phyloP scores from a whole-genome alignment of 1,284 basidiomycete species.

The Apiotrichum laibachii region DNA sequence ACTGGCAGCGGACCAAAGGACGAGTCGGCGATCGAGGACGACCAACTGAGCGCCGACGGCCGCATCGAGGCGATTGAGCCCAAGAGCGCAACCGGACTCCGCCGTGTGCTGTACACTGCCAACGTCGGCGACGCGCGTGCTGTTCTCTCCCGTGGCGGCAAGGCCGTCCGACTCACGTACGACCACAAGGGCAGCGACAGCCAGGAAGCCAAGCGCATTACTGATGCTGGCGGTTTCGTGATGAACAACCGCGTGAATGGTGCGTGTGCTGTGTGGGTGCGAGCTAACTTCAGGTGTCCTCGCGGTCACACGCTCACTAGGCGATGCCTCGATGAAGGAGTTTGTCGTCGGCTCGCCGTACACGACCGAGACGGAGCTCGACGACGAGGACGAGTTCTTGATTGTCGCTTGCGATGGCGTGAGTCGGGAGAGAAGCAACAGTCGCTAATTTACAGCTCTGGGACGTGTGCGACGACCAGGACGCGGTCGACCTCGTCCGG shows the following conservation, averaged over 20 bases:
- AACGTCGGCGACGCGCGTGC: conserved; percentile 73
- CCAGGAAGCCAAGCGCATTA: conserved; percentile 96
- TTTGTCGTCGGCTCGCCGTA: conserved; percentile 98
- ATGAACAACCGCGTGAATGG: conserved; percentile 97
- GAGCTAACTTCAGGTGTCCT: conserved; percentile 61
- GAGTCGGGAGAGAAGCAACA: conserved; percentile 46
- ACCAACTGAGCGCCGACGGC: conserved; percentile 31
- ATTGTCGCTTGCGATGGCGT: conserved; percentile 98
- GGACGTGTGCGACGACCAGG: conserved; percentile 93
- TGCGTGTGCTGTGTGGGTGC: conserved; percentile 30
- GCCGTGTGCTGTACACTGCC: conserved; percentile 87
- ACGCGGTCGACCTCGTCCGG: conserved; percentile 81
- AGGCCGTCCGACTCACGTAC: conserved; percentile 90
- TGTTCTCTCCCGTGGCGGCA: conserved; percentile 66
- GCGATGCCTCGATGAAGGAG: conserved; percentile 98
- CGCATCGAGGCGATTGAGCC: conserved; percentile 49
- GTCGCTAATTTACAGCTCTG: conserved; percentile 65
- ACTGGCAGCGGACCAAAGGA: conserved; percentile 27
- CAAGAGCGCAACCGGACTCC: conserved; percentile 42
- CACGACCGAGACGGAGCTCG: conserved; percentile 91
- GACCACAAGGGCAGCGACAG: conserved; percentile 98
- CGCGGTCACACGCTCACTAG: conserved; percentile 92
- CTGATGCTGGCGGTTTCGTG: conserved; percentile 95
- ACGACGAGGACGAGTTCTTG: conserved; percentile 87
- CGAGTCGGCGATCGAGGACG: conserved; percentile 30